Evolutionary conservation across 2,329 filamentous ascomycete species (phyloP), one percentile per base, ranked within the genome.

Genomic region (Aureobasidium uvarum): DNA sequence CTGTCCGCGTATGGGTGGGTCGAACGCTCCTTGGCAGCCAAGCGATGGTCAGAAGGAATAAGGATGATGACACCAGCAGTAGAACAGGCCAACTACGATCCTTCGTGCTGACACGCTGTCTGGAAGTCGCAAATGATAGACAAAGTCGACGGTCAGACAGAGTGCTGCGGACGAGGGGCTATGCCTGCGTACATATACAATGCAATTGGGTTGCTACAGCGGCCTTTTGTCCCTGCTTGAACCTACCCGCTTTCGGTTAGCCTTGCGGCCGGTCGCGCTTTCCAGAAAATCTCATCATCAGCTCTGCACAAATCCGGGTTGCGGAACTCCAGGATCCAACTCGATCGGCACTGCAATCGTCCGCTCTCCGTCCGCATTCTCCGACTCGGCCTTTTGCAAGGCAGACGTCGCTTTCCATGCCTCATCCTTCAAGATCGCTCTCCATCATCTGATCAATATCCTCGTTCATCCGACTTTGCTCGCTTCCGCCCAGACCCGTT

Each of bases 151-250:
- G 16, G 45, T 62, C 58, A 52, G 59, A 62, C 23, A 23, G 36
- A 36, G 23, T 39, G 59, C 59, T 52, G 59, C 38, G 59, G 59
- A 33, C 36, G 59, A 62, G 59, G 58, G 59, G 59, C 59, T 62
- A 52, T 62, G 46, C 45, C 20, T 45, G 2, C 13, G 59, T 62
- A 62, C 59, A 62, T 62, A 52, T 62, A 62, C 59, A 62, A 51
- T 31, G 13, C 33, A 20, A 62, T 13, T 52, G 46, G 33, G 45
- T 62, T 62, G 59, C 59, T 62, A 52, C 59, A 62, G 59, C 59
- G 59, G 59, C 46, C 59, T 62, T 52, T 52, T 62, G 59, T 62
- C 59, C 59, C 59, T 62, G 59, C 59, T 52, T 46, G 18, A 41
- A 23, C 13, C 18, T 51, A 18, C n/a, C 54, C 59, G 46, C 8